These are phyloP conservation scores for Fusarium fracticaudum DNA, from an alignment of 2,329 filamentous ascomycete genomes.

Conservation along the genomic window DNA sequence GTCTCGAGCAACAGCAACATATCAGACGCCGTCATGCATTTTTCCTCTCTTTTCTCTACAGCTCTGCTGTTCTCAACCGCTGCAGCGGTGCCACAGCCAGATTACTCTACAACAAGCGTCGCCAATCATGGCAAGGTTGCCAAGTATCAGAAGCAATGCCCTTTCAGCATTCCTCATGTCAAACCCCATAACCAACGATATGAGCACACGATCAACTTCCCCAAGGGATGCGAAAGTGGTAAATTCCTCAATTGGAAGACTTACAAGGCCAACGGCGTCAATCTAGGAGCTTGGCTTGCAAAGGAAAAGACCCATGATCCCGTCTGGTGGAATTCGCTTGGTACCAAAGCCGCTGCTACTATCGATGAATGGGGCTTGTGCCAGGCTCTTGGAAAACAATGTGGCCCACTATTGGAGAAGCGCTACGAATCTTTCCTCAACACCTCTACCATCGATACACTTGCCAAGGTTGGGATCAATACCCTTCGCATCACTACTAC, in stretches of 20 bases:
- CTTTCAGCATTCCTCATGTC: not conserved
- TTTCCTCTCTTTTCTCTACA: not conserved
- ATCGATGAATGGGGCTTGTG: not conserved
- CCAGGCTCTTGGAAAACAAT: not conserved
- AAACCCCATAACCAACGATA: not conserved
- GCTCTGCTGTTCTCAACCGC: not conserved
- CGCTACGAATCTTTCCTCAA: not conserved
- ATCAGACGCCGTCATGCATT: not conserved
- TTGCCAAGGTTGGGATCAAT: not conserved
- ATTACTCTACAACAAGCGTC: rapidly evolving
- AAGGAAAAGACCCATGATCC: not conserved
- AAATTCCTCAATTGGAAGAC: not conserved
- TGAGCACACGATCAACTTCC: not conserved
- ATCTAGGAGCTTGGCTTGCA: not conserved
- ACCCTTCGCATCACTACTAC: not conserved
- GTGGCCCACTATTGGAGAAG: not conserved
- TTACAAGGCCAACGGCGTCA: not conserved
- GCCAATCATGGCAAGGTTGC: not conserved
- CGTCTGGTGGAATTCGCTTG: not conserved
- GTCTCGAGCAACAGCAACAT: not conserved
- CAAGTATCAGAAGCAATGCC: not conserved
- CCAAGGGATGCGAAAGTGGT: not conserved
- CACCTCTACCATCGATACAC: not conserved
- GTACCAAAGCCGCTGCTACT: not conserved
- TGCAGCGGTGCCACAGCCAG: not conserved